phyloP scores from a whole-genome alignment of 2,329 filamentous ascomycete species.

The Phialemoniopsis sp. region DNA sequence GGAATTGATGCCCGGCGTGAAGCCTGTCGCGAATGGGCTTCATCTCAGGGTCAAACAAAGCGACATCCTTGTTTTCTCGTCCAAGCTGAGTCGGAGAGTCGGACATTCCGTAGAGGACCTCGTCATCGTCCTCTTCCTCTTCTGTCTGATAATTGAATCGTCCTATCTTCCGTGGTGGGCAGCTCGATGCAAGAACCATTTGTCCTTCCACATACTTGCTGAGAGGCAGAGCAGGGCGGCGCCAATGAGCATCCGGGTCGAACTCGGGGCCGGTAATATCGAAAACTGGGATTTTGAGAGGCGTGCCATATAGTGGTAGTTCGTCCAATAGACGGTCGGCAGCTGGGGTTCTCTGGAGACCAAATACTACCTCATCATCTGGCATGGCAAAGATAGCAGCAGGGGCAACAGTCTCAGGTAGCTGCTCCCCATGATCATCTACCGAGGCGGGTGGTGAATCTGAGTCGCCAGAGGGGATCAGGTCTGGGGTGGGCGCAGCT shows the following conservation, averaged over 20 bases:
- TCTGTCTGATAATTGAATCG: constrained; percentile 80
- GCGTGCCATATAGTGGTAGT: constrained; percentile 72
- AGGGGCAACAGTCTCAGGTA: constrained; percentile 53
- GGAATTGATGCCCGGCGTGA: constrained; percentile 87
- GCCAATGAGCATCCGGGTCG: constrained; percentile 69
- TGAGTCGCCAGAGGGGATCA: constrained; percentile 60
- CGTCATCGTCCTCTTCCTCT: constrained; percentile 34
- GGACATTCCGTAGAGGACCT: constrained; percentile 24
- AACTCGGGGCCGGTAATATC: constrained; percentile 53
- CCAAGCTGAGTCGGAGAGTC: constrained; percentile 30
- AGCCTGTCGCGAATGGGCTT: constrained; percentile 85
- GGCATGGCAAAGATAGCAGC: constrained; percentile 80
- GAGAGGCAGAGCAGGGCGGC: constrained; percentile 72
- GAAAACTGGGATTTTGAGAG: constrained; percentile 49
- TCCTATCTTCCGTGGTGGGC: constrained; percentile 70
- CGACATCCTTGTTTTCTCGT: constrained; percentile 72
- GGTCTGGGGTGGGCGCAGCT: constrained; percentile 59
- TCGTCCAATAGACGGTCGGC: constrained; percentile 76
- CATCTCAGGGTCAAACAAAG: constrained; percentile 85
- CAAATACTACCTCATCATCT: constrained; percentile 77
- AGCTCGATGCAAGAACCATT: constrained; percentile 63
- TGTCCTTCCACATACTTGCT: constrained; percentile 84
- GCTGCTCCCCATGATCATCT: constrained; percentile 24
- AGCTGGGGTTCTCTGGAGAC: constrained; percentile 67
- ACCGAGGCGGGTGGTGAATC: constrained; percentile 48